Evolutionary conservation across 176 grass and related monocot genomes (phyloP), one percentile per base, ranked within the genome.

Genomic region (Oryza glaberrima): DNA sequence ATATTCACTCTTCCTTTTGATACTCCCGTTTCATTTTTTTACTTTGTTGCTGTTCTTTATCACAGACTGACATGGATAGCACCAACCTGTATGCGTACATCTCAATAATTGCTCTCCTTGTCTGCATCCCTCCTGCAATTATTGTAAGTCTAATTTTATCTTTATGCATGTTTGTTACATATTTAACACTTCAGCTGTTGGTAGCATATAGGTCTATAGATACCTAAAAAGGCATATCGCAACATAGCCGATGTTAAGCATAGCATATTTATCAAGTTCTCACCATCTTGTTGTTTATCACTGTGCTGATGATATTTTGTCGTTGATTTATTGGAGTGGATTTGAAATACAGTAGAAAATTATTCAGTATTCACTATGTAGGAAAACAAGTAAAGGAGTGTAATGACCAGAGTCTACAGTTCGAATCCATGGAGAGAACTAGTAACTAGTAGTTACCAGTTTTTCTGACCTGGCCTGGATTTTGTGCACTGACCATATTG

Each of bases 1-100:
- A 82, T 43, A 75, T 82, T 70, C 4, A 14, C n/a, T 75, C 58
- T 88, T 68, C 70, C 32, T 72, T n/a, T 23, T 22, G 13, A 77
- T 7, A 74, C 45, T 65, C 30, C 9, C 60, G 22, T 69, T 84
- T 77, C 40, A 26, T 63, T 44, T 76, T 90, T 85, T 71, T 78
- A 51, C 9, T 65, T 54, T 54, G 9, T 71, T 65, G 22, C 25
- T 69, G 49, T 72, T 84, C 40, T 56, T 82, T 89, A 20, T 92
- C 84, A 79, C 88, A 97, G 94, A 90, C 86, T 76, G 92, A 92
- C 77, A 97, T 97, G 94, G 94, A 97, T 85, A 97, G 94, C 68
- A 97, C 94, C 63, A 97, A 94, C 64, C 51, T 97, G 48, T 97
- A 97, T 75, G 88, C 94, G 16, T 97, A 97, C 80, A 97, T 92